A percentile compares a stretch with the other conserved stretches of the same genome.
Evolutionary conservation across 2,329 filamentous ascomycete genomes (phyloP).

Genomic region (Dothideomycetidae sp.): DNA sequence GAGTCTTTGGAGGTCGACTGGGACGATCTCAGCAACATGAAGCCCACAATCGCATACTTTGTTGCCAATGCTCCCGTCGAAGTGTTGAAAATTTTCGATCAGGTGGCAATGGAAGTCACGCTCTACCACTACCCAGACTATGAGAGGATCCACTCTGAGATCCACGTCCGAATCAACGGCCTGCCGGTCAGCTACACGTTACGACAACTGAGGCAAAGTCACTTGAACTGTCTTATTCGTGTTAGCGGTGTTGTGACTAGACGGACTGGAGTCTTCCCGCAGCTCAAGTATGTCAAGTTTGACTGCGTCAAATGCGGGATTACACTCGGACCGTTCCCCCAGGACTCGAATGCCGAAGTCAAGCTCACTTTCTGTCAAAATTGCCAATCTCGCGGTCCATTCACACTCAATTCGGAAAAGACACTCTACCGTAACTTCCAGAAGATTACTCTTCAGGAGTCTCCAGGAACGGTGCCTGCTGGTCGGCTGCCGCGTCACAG

Average conservation of each 20-base stretch:
- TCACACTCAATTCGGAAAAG: conserved; percentile 91
- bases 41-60: conserved; percentile 91
- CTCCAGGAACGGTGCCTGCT: conserved; percentile 88
- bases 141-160: conserved; percentile 91
- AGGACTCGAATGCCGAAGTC: conserved; percentile 92
- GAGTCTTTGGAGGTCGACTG: conserved; percentile 95
- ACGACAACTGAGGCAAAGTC: conserved; percentile 83
- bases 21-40: conserved; percentile 75
- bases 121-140: conserved; percentile 95
- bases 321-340: conserved; percentile 88
- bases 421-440: conserved; percentile 98
- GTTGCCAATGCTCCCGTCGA: conserved; percentile 90
- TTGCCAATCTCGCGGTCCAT: conserved; percentile 88
- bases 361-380: conserved; percentile 94
- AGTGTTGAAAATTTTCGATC: conserved; percentile 88
- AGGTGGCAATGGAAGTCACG: conserved; percentile 92
- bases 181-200: conserved; percentile 90
- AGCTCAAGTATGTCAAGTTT: conserved; percentile 97
- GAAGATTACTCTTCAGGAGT: conserved; percentile 92
- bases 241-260: conserved; percentile 93
- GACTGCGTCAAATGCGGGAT: conserved; percentile 87
- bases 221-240: conserved; percentile 87
- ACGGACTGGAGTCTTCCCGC: conserved; percentile 87
- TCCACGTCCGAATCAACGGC: conserved; percentile 92
- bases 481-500: conserved; percentile 85